Base-by-base conservation (phyloP, 768 basidiomycete genomes). In the Mycena filopes region DNA sequence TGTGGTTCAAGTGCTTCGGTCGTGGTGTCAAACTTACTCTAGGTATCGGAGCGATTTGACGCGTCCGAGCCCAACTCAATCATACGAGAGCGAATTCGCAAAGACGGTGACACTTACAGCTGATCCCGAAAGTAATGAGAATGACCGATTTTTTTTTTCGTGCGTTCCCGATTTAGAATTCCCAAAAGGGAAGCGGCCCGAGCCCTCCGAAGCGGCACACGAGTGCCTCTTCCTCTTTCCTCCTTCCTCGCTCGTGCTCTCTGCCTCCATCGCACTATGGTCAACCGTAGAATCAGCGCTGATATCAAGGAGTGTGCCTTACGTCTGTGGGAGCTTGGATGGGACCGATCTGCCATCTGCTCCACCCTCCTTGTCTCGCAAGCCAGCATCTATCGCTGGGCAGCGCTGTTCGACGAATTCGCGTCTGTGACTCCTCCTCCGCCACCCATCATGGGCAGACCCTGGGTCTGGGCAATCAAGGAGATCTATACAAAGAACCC, bases 281-380 rank as follows among this genome's bases (percentile, higher is more conserved):
- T 63, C 26, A 69, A 75, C 54, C 50, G 63, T 25, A 56, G 59
- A 25, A 75, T 77, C 50, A 73, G 73, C 38, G 11, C 51, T 21
- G 71, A 77, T 33, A 38, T 75, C 46, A 75, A 78, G 60, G 71
- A 76, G 31, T 69, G 68, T 23, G 71, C 70, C 13, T 61, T 78
- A n/a, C 15, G 48, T 1, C 70, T 76, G 2, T 74, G 70, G 64
- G 50, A 71, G 21, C 49, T 61, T 43, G 72, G 73, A 2, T 77
- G 72, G 71, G 51, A 54, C 21, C 9, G 36, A 4, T 2, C 3
- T 25, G 41, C 28, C 12, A 61, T 55, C 33, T 26, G 40, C 47
- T 55, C 61, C n/a, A 43, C 40, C 15, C 33, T 61, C 2, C 49
- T 31, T 20, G 50, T 61, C 20, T 61, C 60, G 1, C 36, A 53